Conservation (phyloP, 257 asterid genomes). For the Solanum chmielewskii region DNA sequence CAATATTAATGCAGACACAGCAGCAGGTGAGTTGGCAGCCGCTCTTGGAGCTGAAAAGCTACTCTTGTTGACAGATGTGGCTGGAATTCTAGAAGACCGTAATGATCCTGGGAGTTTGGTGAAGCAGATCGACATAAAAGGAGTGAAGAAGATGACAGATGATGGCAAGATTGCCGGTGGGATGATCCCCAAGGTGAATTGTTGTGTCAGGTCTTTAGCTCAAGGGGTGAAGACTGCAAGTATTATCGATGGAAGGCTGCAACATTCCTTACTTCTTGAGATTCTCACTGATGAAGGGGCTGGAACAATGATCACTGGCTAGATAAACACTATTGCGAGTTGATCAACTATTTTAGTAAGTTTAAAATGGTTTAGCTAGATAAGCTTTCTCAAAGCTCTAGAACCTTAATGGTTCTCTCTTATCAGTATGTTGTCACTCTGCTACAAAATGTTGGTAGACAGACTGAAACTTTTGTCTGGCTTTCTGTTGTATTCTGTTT, state of each 20-base stretch:
- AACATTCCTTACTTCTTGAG: slow-evolving; percentile 73
- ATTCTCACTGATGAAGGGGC: slow-evolving; percentile 72
- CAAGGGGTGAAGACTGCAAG: slow-evolving; percentile 77
- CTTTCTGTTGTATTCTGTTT: neutral
- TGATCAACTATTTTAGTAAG: neutral
- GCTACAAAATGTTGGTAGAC: neutral
- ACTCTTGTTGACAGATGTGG: slow-evolving; percentile 60
- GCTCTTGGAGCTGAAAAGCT: slow-evolving; percentile 70
- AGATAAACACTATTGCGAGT: neutral
- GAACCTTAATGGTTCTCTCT: neutral
- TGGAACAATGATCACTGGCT: slow-evolving; percentile 80
- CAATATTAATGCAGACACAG: slow-evolving; percentile 75
- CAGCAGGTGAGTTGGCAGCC: slow-evolving; percentile 72
- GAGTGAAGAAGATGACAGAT: slow-evolving; percentile 61
- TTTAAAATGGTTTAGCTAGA: neutral
- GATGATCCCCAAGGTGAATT: slow-evolving; percentile 76
- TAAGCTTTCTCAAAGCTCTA: neutral
- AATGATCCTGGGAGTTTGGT: slow-evolving; percentile 54
- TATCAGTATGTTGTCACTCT: neutral
- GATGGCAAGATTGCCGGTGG: slow-evolving; percentile 65
- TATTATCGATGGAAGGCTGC: slow-evolving; percentile 67
- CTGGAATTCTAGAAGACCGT: slow-evolving; percentile 50
- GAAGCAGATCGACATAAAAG: slow-evolving; percentile 62
- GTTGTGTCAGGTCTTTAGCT: slow-evolving; percentile 65
- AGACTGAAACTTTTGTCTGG: neutral